Conservation (phyloP, 768 basidiomycete genomes). For the Tubosaeta sp. region DNA sequence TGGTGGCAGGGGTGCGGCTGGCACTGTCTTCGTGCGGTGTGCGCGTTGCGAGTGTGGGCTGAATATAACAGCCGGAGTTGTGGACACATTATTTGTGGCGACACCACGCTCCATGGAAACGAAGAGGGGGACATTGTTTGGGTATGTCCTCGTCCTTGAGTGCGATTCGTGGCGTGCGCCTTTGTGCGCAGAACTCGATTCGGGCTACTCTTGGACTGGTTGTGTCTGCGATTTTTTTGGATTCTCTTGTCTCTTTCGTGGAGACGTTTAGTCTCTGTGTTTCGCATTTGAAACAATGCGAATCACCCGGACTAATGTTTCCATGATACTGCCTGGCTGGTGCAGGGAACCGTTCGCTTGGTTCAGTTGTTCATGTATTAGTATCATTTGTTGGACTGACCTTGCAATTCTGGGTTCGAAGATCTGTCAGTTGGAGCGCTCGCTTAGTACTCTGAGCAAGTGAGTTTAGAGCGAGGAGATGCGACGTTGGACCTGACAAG, state of each 20-base stretch:
- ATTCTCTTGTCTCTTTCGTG: conserved; percentile 11
- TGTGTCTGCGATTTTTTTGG: conserved; percentile 15
- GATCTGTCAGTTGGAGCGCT: too few relatives aligned
- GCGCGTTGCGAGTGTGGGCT: not conserved
- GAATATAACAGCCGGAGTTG: not conserved
- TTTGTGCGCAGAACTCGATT: conserved; percentile 11
- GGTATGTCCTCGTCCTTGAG: conserved; percentile 3
- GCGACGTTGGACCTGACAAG: not conserved
- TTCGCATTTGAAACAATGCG: not conserved
- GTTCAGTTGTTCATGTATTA: not conserved
- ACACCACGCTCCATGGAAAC: conserved; percentile 2
- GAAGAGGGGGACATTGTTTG: conserved; percentile 5
- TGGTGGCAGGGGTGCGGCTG: not conserved
- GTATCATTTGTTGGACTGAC: not conserved
- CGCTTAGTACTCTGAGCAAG: too few relatives aligned
- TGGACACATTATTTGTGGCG: not conserved
- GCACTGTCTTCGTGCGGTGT: not conserved
- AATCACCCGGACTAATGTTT: not conserved
- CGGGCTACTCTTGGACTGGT: conserved; percentile 13
- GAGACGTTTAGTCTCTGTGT: conserved; percentile 1
- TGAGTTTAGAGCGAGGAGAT: not conserved
- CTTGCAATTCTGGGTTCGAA: too few relatives aligned
- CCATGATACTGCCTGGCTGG: not conserved
- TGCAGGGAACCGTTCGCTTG: not conserved
- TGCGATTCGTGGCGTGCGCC: conserved; percentile 14